Conservation (phyloP, 208 protist species). For the Naegleria fowleri region DNA sequence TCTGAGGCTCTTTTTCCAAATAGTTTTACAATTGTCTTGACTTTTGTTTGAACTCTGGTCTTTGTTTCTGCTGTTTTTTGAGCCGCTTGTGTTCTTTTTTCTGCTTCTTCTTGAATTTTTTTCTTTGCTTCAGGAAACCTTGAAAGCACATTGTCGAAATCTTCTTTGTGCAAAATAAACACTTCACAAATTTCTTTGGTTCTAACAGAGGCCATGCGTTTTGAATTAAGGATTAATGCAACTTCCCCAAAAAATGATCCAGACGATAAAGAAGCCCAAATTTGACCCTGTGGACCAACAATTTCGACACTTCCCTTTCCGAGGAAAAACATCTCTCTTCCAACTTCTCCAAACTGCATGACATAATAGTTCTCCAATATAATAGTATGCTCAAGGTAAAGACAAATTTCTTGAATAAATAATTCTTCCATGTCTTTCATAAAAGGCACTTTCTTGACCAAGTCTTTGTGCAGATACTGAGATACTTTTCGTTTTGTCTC, state of each 20-base stretch:
- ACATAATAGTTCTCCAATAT: conserved; percentile 30
- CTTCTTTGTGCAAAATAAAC: conserved; percentile 33
- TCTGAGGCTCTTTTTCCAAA: neutral
- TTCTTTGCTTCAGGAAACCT: neutral
- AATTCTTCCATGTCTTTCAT: conserved; percentile 31
- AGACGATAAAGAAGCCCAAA: neutral
- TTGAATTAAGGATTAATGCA: conserved; percentile 34
- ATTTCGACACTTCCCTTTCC: conserved; percentile 30
- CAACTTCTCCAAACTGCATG: conserved; percentile 27
- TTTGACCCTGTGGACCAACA: neutral
- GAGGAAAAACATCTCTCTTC: conserved; percentile 41
- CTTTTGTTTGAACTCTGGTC: neutral
- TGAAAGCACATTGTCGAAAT: conserved; percentile 31
- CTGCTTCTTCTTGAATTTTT: neutral
- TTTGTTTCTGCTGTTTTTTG: neutral
- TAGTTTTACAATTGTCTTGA: neutral
- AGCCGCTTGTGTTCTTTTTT: neutral
- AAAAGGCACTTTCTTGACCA: conserved; percentile 31
- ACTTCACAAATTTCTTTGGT: conserved; percentile 39
- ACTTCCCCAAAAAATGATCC: conserved; percentile 44
- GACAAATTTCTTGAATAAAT: conserved; percentile 31
- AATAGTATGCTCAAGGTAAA: conserved; percentile 7
- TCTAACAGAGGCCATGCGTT: conserved; percentile 37
- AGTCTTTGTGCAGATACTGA: conserved; percentile 33
- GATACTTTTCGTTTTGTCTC: conserved; percentile 27